phyloP scores from a whole-genome alignment of 129 eudicot genomes.

The Sambucus nigra region DNA sequence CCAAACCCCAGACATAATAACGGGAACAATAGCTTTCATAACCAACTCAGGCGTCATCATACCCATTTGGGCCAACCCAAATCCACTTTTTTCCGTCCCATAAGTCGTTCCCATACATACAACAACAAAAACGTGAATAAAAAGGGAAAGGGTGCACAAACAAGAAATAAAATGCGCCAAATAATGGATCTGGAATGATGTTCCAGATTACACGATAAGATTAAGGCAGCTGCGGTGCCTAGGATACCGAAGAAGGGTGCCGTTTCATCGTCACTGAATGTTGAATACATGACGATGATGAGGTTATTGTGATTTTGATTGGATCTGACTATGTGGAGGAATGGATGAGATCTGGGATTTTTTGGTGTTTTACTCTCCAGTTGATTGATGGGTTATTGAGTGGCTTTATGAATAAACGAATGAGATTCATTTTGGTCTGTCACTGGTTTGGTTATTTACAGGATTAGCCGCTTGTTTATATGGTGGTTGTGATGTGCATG shows the following conservation, averaged over 20 bases:
- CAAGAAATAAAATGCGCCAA: no score
- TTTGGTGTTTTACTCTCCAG: not conserved
- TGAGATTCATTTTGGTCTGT: no score
- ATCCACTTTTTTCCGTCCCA: conserved; percentile 87
- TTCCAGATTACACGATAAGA: not conserved
- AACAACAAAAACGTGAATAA: not conserved
- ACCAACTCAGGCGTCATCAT: conserved; percentile 86
- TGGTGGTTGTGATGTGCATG: no score
- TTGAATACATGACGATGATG: conserved; percentile 54
- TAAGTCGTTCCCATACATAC: conserved; percentile 89
- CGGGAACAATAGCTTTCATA: conserved; percentile 84
- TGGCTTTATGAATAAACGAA: no score
- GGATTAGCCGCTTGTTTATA: no score
- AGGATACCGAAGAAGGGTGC: conserved; percentile 92
- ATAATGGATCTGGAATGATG: not conserved
- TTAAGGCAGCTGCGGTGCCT: conserved; percentile 51
- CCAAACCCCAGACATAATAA: conserved; percentile 85
- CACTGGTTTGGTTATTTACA: not conserved
- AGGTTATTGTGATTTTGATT: no score
- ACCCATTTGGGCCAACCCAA: conserved; percentile 86
- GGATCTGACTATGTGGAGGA: conserved; percentile 19
- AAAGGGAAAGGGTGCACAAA: conserved; percentile 8
- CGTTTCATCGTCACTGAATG: conserved; percentile 80
- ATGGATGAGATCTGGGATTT: conserved; percentile 30
- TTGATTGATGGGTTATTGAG: no score